phyloP scores from a whole-genome alignment of 208 protist species.

The Angomonas deanei region DNA sequence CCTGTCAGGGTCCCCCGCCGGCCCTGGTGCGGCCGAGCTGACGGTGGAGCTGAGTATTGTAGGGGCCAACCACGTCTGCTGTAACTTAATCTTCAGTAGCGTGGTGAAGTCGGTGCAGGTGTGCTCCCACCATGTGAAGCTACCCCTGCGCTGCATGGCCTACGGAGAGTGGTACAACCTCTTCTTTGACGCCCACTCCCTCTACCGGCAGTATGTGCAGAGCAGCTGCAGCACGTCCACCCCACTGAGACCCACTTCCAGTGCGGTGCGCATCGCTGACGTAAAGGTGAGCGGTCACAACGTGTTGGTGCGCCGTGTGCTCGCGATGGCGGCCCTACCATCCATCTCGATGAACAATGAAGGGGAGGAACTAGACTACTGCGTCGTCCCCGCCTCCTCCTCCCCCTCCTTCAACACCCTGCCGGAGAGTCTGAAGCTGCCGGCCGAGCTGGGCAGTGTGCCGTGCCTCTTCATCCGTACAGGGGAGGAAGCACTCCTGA shows the following conservation, averaged over 20 bases:
- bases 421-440: constrained; percentile 2
- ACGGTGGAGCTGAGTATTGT: constrained; percentile 16
- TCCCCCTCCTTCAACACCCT: not conserved
- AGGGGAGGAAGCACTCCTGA: not conserved
- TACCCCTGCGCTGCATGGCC: constrained; percentile 43
- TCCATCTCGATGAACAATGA: not conserved
- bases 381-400: not conserved
- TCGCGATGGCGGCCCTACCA: constrained; percentile 29
- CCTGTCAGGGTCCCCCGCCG: not conserved
- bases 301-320: constrained; percentile 31
- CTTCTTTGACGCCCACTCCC: constrained; percentile 42
- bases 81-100: constrained; percentile 41
- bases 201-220: constrained; percentile 23
- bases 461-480: not conserved
- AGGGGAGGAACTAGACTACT: not conserved
- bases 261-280: not conserved
- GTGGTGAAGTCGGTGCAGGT: constrained; percentile 22
- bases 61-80: constrained; percentile 21
- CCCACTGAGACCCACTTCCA: not conserved
- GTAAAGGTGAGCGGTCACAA: constrained; percentile 3
- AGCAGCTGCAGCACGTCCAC: not conserved
- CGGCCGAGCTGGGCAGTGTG: not conserved
- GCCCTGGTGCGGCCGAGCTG: constrained; percentile 8
- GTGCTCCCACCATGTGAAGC: constrained; percentile 49
- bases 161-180: constrained; percentile 42